Evolutionary conservation across 164 flowering plant species (phyloP).

Genomic region (Umbilicus rupestris): DNA sequence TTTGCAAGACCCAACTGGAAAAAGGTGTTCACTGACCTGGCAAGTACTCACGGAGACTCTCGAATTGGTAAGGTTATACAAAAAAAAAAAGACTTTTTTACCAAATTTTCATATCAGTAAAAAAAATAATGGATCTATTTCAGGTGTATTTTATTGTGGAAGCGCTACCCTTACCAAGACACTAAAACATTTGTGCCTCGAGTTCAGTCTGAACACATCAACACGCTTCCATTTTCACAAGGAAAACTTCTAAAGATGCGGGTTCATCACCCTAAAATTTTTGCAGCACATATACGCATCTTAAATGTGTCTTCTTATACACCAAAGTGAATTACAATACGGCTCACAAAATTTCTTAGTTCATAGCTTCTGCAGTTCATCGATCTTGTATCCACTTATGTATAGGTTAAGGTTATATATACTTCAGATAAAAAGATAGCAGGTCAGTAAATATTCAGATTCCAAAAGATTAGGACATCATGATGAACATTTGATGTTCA

Average conservation of each 20-base stretch:
- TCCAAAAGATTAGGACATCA: not conserved
- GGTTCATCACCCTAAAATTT: not conserved
- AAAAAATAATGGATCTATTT: slow-evolving; percentile 13
- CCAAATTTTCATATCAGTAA: not conserved
- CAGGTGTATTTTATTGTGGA: slow-evolving; percentile 98
- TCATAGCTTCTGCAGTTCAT: not conserved
- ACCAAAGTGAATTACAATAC: not conserved
- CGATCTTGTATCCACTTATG: not conserved
- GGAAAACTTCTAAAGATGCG: slow-evolving; percentile 60
- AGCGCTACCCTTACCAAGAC: slow-evolving; percentile 46
- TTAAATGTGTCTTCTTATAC: not conserved
- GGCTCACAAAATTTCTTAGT: not conserved
- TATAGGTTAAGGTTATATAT: not conserved
- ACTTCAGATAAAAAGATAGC: not conserved
- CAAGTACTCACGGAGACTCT: slow-evolving; percentile 32
- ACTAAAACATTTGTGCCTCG: slow-evolving; percentile 52
- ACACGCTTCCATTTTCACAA: slow-evolving; percentile 86
- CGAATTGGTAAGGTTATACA: slow-evolving; percentile 47
- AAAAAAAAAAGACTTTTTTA: no score
- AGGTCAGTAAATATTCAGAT: not conserved
- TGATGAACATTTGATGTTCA: not conserved
- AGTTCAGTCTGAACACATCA: slow-evolving; percentile 53
- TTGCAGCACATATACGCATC: not conserved
- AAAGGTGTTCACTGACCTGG: slow-evolving; percentile 64
- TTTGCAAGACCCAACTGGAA: slow-evolving; percentile 96